Base-by-base conservation (phyloP, 129 eudicot genomes). In the Escallonia rubra region DNA sequence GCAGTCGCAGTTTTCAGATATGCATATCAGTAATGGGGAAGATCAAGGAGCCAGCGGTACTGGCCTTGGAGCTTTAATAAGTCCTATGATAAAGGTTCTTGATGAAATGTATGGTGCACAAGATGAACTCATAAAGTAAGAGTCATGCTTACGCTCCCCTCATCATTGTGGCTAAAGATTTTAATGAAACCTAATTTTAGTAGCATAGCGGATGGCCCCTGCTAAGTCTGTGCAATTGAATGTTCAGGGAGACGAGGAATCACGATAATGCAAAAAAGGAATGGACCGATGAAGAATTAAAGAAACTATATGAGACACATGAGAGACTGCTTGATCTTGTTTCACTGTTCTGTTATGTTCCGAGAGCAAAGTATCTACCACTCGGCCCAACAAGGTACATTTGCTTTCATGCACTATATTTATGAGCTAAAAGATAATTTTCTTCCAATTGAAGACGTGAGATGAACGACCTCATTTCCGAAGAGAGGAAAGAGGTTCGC, bases 11-110 rank as follows among this genome's bases (percentile, higher is more conserved):
- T 86, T 86, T 77, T 89, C 98, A 14, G 98, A 93, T 75, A 77
- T 93, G 91, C 98, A 89, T 81, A 80, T 85, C 49, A 93, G 98
- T 54, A 93, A 93, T 71, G 98, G 98, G 34, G 98, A 93, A 81
- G 98, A 89, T 82, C 98, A 93, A 83, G 98, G 98, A 59, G 96
- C 98, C 59, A 93, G 98, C 56, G 98, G 98, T 57, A 93, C 98
- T 46, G 98, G 98, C 79, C 90, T 93, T 69, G 98, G 98, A 74
- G 84, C 96, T 58, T 80, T 93, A 64, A 84, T 93, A 70, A 89
- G 87, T 76, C 98, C 98, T 46, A 93, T 93, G 98, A 71, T 93
- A 53, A 90, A 89, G 70, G 95, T 93, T 81, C 95, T 93, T 52
- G 98, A 86, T 76, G 98, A 89, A 81, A 93, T 93, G 95, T 93